A percentile compares a stretch with the other conserved stretches of the same genome.
Evolutionary conservation across 1,139 yeast species (phyloP).

Genomic region (Geotrichum fermentans): DNA sequence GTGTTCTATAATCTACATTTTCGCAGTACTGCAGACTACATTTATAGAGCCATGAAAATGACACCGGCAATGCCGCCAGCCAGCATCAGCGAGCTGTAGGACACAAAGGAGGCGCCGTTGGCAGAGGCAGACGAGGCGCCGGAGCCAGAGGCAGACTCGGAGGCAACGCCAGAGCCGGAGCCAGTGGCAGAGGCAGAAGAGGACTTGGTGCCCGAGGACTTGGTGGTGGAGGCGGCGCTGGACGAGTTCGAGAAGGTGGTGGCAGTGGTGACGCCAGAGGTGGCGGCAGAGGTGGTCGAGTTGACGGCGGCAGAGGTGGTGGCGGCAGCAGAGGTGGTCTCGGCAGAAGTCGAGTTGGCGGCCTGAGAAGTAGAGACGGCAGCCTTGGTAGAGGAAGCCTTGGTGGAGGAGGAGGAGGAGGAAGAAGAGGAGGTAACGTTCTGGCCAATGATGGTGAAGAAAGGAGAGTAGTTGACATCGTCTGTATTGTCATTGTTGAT

Average conservation of each 20-base stretch:
- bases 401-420: conserved; percentile 20
- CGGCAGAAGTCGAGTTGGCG: conserved; percentile 2
- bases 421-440: conserved; percentile 22
- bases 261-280: conserved; percentile 1
- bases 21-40: background rate
- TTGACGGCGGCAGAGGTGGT: conserved; percentile 17
- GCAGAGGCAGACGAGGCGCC: conserved; percentile 11
- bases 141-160: conserved; percentile 19
- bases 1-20: no score
- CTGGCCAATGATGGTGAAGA: conserved; percentile 32
- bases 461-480: conserved; percentile 38
- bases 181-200: conserved; percentile 17
- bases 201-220: conserved; percentile 18
- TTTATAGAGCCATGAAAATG: conserved; percentile 10
- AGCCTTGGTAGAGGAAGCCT: conserved; percentile 5
- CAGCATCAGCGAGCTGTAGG: conserved; percentile 17
- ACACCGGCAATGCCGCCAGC: conserved; percentile 18
- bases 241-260: background rate
- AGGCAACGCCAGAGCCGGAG: conserved; percentile 11
- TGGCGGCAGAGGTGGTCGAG: conserved; percentile 9
- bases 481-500: conserved; percentile 29
- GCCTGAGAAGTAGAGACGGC: background rate
- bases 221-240: conserved; percentile 9
- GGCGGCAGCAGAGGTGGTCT: conserved; percentile 14
- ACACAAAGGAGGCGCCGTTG: conserved; percentile 15